Evolutionary conservation across 306 rosid species (phyloP), one percentile per base, ranked within the genome.

Genomic region (Vigna trinervia): DNA sequence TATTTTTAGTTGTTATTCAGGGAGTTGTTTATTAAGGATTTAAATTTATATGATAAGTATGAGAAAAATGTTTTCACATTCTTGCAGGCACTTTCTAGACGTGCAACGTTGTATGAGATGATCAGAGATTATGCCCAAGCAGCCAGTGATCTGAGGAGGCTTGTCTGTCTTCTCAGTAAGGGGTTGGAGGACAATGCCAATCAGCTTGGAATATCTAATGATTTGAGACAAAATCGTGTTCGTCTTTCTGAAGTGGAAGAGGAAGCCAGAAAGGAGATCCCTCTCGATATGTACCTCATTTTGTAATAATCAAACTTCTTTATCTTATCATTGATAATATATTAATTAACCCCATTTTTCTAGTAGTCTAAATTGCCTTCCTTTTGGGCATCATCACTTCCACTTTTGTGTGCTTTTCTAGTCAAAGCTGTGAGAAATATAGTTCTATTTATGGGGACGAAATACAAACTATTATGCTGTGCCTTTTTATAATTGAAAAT

Each of bases 71-170:
- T 64, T 59, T 75, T 75, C 71, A 48, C 71, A 64, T 80, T 67
- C 76, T 73, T 72, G 57, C 83, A 95, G 98, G 98, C 98, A 75
- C 89, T 95, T 76, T 92, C 97, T 78, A 89, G 98, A 81, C 93
- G 97, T 76, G 97, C 96, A 70, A 73, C 89, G 53, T 70, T 95
- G 65, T 86, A 84, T 69, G 97, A 86, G 85, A 92, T 84, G 91
- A 92, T 95, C 75, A 87, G 98, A 87, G 97, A 95, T 82, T 92
- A 95, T 78, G 91, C 80, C 52, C 97, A 89, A 90, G 98, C 97
- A 41, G 96, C 89, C 77, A 81, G 52, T 39, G 98, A 95, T 84
- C 89, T 92, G 76, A 85, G 71, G 87, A 90, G 91, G 88, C 91
- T 89, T 77, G 82, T 89, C 71, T 81, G 90, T 67, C 77, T 88